Percentiles rank a stretch among this genome's conserved stretches.
These are phyloP conservation scores for Achlya hypogyna DNA, from an alignment of 352 stramenopile species.

Conservation along the genomic window DNA sequence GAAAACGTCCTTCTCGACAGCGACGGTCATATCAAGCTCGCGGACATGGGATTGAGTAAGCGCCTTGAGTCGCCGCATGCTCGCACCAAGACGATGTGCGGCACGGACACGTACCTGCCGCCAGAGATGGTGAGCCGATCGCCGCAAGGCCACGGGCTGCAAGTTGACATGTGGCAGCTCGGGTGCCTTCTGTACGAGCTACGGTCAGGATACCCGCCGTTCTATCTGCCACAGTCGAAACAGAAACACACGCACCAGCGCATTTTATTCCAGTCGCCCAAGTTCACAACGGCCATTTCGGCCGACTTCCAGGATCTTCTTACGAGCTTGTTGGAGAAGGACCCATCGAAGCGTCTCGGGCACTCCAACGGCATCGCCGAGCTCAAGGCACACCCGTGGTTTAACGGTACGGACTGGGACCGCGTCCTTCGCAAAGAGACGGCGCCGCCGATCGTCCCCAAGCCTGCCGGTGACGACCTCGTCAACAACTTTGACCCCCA, in stretches of 20 bases:
- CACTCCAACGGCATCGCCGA: slow-evolving; percentile 46
- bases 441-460: slow-evolving; percentile 49
- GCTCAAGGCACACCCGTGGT: slow-evolving; percentile 69
- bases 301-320: slow-evolving; percentile 66
- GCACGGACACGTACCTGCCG: slow-evolving; percentile 84
- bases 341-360: slow-evolving; percentile 68
- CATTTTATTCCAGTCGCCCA: slow-evolving; percentile 82
- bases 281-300: slow-evolving; percentile 78
- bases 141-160: slow-evolving; percentile 67
- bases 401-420: slow-evolving; percentile 68
- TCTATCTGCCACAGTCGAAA: slow-evolving; percentile 86
- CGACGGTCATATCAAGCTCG: slow-evolving; percentile 86
- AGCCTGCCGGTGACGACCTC: slow-evolving; percentile 49
- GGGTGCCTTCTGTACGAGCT: slow-evolving; percentile 92
- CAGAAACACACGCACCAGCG: slow-evolving; percentile 84
- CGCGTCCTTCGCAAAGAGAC: slow-evolving; percentile 56
- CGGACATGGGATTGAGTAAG: slow-evolving; percentile 88
- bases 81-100: slow-evolving; percentile 85
- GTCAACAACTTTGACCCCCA: slow-evolving; percentile 83
- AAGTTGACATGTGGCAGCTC: slow-evolving; percentile 91
- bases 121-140: slow-evolving; percentile 82
- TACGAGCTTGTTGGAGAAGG: slow-evolving; percentile 64
- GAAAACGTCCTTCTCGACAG: slow-evolving; percentile 86
- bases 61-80: slow-evolving; percentile 55
- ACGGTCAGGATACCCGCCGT: slow-evolving; percentile 84